Base-by-base conservation (phyloP, 1,284 basidiomycete genomes). In the Trichosporon sp. region DNA sequence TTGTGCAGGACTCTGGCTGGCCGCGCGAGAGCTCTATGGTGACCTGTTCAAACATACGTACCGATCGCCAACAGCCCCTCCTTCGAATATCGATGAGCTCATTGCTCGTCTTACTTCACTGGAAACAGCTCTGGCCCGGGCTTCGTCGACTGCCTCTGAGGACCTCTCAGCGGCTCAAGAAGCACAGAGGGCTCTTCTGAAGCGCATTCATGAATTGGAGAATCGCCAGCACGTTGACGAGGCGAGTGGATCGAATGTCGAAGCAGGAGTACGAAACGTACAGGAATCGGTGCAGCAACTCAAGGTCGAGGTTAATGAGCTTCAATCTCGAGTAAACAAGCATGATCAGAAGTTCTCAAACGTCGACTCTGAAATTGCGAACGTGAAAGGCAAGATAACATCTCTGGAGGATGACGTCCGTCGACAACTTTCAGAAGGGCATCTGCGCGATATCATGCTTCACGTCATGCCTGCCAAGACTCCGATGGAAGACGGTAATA, bases 51-150 rank as follows among this genome's bases (percentile, higher is more conserved):
- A n/a, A 14, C n/a, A 46, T 2, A 25, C 58, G 10, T 77, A 69
- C 62, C 37, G 34, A 21, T 65, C 75, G 1, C 88, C 90, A 0
- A 82, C 85, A 9, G 72, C 83, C 5, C 88, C 89, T 6, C 86
- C 87, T 1, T 83, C 84, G 11, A 85, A 89, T 70, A 81, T 92
- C 56, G 85, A 86, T 5, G 90, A 90, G 66, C 81, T 94, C 21
- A 82, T 88, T 3, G 81, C 83, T 1, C 86, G 92, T 10, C 80
- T 95, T 3, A 69, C 74, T 1, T 64, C 70, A 3, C 70, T 83
- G 49, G 82, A 83, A 56, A 60, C 67, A 0, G 75, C 77, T 0
- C 70, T 81, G 25, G 71, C 72, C 2, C 58, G 70, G 5, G 65
- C 81, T 3, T 54, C 49, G 2, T 76, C 80, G 0, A 62, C 66